These are phyloP conservation scores for Suillus brevipes DNA, from an alignment of 768 basidiomycete genomes.

Conservation along the genomic window DNA sequence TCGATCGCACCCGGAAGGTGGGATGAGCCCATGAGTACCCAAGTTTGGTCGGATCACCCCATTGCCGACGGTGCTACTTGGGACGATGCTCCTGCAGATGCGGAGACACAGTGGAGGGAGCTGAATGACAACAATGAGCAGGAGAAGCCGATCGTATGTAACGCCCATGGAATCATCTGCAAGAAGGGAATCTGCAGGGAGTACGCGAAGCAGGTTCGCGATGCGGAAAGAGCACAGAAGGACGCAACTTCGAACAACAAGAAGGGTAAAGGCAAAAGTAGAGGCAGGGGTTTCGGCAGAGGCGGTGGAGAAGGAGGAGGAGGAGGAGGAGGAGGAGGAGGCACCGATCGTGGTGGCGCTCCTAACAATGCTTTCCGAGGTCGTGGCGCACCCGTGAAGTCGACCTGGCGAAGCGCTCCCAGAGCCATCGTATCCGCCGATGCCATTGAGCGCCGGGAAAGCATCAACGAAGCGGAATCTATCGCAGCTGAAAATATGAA, in stretches of 20 bases:
- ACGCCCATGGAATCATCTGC: slow-evolving; percentile 35
- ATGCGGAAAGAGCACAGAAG: slow-evolving; percentile 18
- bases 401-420: slow-evolving; percentile 30
- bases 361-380: slow-evolving; percentile 25
- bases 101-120: slow-evolving; percentile 23
- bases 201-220: slow-evolving; percentile 30
- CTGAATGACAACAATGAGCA: slow-evolving; percentile 6
- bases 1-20: slow-evolving; percentile 26
- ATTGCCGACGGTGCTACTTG: slow-evolving; percentile 1
- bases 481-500: slow-evolving; percentile 7
- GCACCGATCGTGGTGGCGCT: neutral
- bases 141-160: slow-evolving; percentile 23
- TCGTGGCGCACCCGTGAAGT: slow-evolving; percentile 31
- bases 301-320: slow-evolving; percentile 7
- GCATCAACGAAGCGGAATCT: slow-evolving; percentile 4
- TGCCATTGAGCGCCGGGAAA: slow-evolving; percentile 26
- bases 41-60: neutral
- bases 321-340: slow-evolving; percentile 7
- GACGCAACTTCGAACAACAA: slow-evolving; percentile 14
- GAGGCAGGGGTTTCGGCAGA: neutral
- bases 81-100: slow-evolving; percentile 23
- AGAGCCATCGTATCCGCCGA: slow-evolving; percentile 28
- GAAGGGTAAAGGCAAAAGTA: slow-evolving; percentile 16
- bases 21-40: slow-evolving; percentile 10
- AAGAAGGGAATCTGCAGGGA: slow-evolving; percentile 38